These are phyloP conservation scores for Inonotus hispidus DNA, from an alignment of 1,284 basidiomycete species.

Conservation along the genomic window DNA sequence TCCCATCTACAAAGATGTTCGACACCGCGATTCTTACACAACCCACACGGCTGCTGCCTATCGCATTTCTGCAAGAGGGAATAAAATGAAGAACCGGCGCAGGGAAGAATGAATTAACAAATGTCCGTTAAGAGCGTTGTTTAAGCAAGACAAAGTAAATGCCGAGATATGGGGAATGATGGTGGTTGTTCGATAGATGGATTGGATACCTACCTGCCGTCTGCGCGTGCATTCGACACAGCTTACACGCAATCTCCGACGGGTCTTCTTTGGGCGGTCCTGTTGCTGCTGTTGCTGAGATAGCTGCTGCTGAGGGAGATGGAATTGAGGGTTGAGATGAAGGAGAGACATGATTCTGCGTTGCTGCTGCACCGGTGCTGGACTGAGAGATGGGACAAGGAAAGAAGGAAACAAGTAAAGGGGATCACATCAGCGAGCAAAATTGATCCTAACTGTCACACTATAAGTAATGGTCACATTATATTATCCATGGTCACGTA, in stretches of 20 bases:
- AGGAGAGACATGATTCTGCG: not conserved
- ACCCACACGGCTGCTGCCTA: slow-evolving; percentile 44
- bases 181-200: not conserved
- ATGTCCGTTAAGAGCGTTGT: not conserved
- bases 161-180: not conserved
- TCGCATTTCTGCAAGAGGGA: slow-evolving; percentile 43
- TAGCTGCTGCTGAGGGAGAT: not conserved
- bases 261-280: slow-evolving; percentile 27
- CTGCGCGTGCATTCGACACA: slow-evolving; percentile 54
- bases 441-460: not conserved
- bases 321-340: not conserved
- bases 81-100: not conserved
- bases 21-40: slow-evolving; percentile 44
- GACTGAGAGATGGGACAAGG: too few species aligned
- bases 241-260: slow-evolving; percentile 40
- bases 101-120: not conserved
- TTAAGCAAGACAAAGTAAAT: not conserved
- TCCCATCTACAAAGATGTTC: slow-evolving; percentile 51
- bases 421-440: too few species aligned
- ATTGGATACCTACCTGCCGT: slow-evolving; percentile 38
- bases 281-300: not conserved
- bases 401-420: too few species aligned
- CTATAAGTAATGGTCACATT: not conserved
- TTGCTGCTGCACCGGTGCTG: not conserved
- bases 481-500: not conserved